phyloP scores from a whole-genome alignment of 768 basidiomycete genomes.

The Lactarius deliciosus region DNA sequence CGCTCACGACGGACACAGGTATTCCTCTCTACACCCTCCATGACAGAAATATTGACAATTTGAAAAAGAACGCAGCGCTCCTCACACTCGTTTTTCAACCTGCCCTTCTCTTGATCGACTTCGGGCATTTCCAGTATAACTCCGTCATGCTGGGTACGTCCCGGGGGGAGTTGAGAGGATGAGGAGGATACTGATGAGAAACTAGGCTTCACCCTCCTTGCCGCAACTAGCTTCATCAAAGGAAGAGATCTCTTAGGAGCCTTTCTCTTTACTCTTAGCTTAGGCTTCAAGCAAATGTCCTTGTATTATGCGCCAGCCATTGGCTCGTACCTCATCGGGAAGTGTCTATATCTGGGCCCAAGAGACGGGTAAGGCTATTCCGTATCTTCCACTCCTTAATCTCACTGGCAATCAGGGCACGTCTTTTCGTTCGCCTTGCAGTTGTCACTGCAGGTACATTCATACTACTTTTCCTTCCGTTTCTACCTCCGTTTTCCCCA shows the following conservation, averaged over 20 bases:
- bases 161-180: background rate
- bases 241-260: constrained; percentile 76
- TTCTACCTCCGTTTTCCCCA: constrained; percentile 65
- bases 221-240: constrained; percentile 66
- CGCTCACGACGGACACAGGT: constrained; percentile 82
- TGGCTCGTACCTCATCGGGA: constrained; percentile 87
- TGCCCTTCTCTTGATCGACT: constrained; percentile 79
- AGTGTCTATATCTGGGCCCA: constrained; percentile 81
- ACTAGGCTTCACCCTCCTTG: constrained; percentile 64
- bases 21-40: constrained; percentile 25
- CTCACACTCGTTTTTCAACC: constrained; percentile 80
- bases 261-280: constrained; percentile 75
- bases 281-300: constrained; percentile 96
- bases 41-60: background rate
- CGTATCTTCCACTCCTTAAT: background rate
- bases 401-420: constrained; percentile 32
- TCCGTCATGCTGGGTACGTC: constrained; percentile 83
- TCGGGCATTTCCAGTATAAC: constrained; percentile 96
- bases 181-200: background rate
- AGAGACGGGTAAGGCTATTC: constrained; percentile 58
- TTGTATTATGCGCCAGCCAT: constrained; percentile 91
- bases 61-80: constrained; percentile 58
- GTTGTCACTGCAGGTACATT: constrained; percentile 63
- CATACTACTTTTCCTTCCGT: constrained; percentile 71
- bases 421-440: constrained; percentile 66